phyloP scores from a whole-genome alignment of 371 early-diverging fungal species.

The Mucor circinelloides region DNA sequence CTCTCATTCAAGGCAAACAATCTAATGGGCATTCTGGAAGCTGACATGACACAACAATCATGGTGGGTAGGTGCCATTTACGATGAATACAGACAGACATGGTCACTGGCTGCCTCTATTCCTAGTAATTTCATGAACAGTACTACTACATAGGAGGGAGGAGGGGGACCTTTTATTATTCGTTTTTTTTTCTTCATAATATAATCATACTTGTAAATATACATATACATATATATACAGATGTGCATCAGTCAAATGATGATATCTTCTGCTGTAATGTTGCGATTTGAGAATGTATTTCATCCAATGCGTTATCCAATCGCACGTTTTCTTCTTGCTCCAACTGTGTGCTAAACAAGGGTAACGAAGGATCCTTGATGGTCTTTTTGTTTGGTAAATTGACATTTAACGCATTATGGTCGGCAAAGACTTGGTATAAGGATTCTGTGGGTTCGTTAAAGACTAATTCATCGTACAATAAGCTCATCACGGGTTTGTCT shows the following conservation, averaged over 20 bases:
- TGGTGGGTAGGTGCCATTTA: slow-evolving; percentile 28
- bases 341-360: slow-evolving; percentile 59
- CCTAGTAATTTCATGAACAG: slow-evolving; percentile 25
- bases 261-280: slow-evolving; percentile 54
- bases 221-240: neutral
- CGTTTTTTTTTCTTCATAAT: neutral
- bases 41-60: slow-evolving; percentile 14
- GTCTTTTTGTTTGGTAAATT: slow-evolving; percentile 42
- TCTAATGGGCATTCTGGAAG: slow-evolving; percentile 18
- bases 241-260: slow-evolving; percentile 20
- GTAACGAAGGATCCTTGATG: slow-evolving; percentile 32
- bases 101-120: slow-evolving; percentile 21
- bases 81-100: slow-evolving; percentile 19
- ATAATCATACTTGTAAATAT: neutral
- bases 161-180: too few relatives aligned
- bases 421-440: slow-evolving; percentile 69
- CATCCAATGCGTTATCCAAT: slow-evolving; percentile 59
- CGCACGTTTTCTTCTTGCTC: slow-evolving; percentile 71
- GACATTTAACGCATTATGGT: slow-evolving; percentile 50
- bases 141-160: neutral
- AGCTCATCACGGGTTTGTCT: slow-evolving; percentile 75
- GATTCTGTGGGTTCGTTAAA: slow-evolving; percentile 89
- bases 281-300: slow-evolving; percentile 64
- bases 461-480: slow-evolving; percentile 83
- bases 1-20: slow-evolving; percentile 29